Percentiles rank a stretch among this genome's conserved stretches.
Conservation (phyloP, 192 early-diverging fungal genomes). For the Helicostylum pulchrum region DNA sequence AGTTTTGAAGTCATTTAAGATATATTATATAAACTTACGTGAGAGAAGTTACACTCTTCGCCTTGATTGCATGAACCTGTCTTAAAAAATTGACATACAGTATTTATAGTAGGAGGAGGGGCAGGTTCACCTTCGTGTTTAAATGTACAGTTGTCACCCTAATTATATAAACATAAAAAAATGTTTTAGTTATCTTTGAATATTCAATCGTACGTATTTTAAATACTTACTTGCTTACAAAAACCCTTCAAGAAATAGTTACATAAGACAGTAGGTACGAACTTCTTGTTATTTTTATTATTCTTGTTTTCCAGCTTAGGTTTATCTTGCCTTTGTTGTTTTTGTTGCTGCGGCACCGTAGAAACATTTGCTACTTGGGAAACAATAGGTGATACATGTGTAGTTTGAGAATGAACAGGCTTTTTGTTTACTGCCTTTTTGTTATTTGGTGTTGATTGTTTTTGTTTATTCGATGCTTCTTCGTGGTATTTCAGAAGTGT, state of each 20-base stretch:
- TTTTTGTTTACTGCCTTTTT: too few relatives aligned
- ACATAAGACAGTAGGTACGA: not conserved
- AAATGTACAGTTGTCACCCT: slow-evolving; percentile 21
- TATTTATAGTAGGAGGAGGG: too few relatives aligned
- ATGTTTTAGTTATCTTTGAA: not conserved
- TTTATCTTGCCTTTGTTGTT: not conserved
- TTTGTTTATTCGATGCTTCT: too few relatives aligned
- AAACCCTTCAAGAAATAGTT: not conserved
- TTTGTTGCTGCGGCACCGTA: not conserved
- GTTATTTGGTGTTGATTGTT: too few relatives aligned
- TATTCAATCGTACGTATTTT: not conserved
- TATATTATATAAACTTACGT: slow-evolving; percentile 23
- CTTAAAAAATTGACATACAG: slow-evolving; percentile 25
- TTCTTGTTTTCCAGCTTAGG: not conserved
- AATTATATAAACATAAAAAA: not conserved
- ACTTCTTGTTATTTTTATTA: not conserved
- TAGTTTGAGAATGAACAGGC: too few relatives aligned
- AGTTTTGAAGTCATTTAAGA: too few relatives aligned
- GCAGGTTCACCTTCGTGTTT: slow-evolving; percentile 10
- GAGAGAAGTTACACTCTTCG: slow-evolving; percentile 14
- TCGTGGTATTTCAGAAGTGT: too few relatives aligned
- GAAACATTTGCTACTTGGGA: too few relatives aligned
- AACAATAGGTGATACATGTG: too few relatives aligned
- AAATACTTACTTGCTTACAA: slow-evolving; percentile 13
- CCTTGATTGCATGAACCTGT: slow-evolving; percentile 23